Base-by-base conservation (phyloP, 345 rosid genomes). In the Hevea brasiliensis region DNA sequence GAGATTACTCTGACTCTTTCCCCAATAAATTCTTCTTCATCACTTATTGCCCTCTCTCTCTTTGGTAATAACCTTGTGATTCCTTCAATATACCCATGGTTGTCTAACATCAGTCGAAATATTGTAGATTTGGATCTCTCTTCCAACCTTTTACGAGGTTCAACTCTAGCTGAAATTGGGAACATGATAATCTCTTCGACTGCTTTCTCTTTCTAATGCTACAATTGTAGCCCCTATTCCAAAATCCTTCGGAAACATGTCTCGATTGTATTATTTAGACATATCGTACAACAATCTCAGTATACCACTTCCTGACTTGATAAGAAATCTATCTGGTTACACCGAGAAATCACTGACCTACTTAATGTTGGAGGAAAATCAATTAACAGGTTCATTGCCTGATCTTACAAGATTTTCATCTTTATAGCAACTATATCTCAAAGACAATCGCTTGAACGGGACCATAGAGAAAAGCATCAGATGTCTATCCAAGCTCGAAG, bases 61-160 rank as follows among this genome's bases (percentile, higher is more conserved):
- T 45, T 54, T 68, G 0, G 0, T 0, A 68, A 65, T 40, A 10
- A 26, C 51, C 76, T 66, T 18, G 6, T 65, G 8, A 21, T 70
- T 18, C 59, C 59, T 10, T n/a, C 75, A 27, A 17, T 61, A 23
- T 51, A 24, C 40, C 24, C 42, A 3, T 77, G 77, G 84, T 6
- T 81, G 21, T 58, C 41, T 41, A 65, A 48, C 65, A 57, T 68
- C 8, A 73, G 59, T 32, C 55, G 13, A 20, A 65, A 59, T n/a
- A n/a, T n/a, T n/a, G n/a, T n/a, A n/a, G n/a, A n/a, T n/a, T n/a
- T n/a, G n/a, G n/a, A n/a, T n/a, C n/a, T n/a, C n/a, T n/a, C n/a
- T n/a, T n/a, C n/a, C n/a, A n/a, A n/a, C n/a, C n/a, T n/a, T n/a
- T n/a, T n/a, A n/a, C n/a, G n/a, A n/a, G n/a, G n/a, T n/a, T n/a